Percentiles rank a stretch among this genome's conserved stretches.
Evolutionary conservation across 306 rosid species (phyloP).

Genomic region (Dalbergia oliveri): DNA sequence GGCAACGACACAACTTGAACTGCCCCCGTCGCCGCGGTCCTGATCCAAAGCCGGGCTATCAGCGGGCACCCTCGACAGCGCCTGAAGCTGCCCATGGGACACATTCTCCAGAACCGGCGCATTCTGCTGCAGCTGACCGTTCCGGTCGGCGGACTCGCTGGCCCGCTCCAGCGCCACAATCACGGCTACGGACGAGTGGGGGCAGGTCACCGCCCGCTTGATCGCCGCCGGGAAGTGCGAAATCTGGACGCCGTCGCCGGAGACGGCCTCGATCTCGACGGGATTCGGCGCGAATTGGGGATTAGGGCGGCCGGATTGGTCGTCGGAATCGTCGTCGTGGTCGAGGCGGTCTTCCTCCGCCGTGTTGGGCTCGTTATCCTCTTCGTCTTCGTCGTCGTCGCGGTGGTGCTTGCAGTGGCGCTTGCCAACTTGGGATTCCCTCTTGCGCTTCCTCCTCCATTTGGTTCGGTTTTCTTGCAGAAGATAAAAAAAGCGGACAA

Average conservation of each 20-base stretch:
- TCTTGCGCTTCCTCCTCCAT: conserved; percentile 88
- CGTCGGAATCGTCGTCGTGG: conserved; percentile 70
- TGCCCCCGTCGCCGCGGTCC: conserved; percentile 57
- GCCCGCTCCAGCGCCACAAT: conserved; percentile 82
- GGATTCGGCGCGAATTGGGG: conserved; percentile 55
- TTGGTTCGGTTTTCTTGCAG: conserved; percentile 73
- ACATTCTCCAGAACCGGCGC: conserved; percentile 71
- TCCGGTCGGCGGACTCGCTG: conserved; percentile 59
- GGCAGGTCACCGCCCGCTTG: conserved; percentile 71
- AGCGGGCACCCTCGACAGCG: conserved; percentile 76
- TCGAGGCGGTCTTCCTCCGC: conserved; percentile 57
- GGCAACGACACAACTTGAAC: conserved; percentile 67
- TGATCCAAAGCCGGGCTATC: conserved; percentile 77
- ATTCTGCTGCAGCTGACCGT: conserved; percentile 39
- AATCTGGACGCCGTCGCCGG: conserved; percentile 69
- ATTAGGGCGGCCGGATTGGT: conserved; percentile 43
- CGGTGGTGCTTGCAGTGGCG: conserved; percentile 65
- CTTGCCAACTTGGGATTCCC: conserved; percentile 72
- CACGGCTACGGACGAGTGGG: conserved; percentile 79
- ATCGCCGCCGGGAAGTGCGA: conserved; percentile 78
- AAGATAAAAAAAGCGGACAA: not conserved
- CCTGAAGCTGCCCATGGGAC: conserved; percentile 96
- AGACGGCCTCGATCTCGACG: conserved; percentile 74
- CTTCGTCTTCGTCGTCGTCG: conserved; percentile 72
- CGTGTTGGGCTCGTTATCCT: conserved; percentile 61